Base-by-base conservation (phyloP, 2,329 filamentous ascomycete species). In the Calonectria fujianensis region DNA sequence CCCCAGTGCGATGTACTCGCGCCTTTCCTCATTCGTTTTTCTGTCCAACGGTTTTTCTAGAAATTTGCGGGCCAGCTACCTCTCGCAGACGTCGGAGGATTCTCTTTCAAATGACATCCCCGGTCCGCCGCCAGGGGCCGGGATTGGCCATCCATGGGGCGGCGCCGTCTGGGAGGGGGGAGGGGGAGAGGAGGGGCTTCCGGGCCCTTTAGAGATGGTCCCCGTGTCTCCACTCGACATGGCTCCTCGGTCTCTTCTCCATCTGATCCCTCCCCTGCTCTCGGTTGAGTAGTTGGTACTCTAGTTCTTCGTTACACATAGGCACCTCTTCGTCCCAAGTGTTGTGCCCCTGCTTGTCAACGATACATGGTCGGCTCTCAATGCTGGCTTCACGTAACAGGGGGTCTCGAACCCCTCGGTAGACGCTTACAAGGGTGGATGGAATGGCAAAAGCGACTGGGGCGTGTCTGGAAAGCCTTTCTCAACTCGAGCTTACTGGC, bases 341-440 rank as follows among this genome's bases (percentile, higher is more conserved):
- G 70, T 77, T 78, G 80, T 73, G 78, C 72, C 73, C 69, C 77
- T 74, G 70, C 76, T 78, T 75, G 81, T 83, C 79, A 78, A 81
- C 66, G 69, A 78, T 82, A 82, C 81, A 79, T 77, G 76, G 70
- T 64, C 70, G 69, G 77, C 72, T 77, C 66, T 79, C 77, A 39
- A 73, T 77, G 76, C 74, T 78, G 70, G 71, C 27, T 68, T 80
- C 69, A 69, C 65, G 29, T 68, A 77, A 70, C 77, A 80, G 79
- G 80, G 79, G 75, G 75, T 79, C 78, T 80, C 75, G 77, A 81
- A 81, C 80, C 80, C 81, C 77, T 83, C 82, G 82, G 82, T 82
- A 83, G 81, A 83, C 81, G 81, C 79, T 82, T 74, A 80, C 79
- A 79, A 80, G 80, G 81, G 78, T 65, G 68, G 74, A 79, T 74